A percentile compares a stretch with the other conserved stretches of the same genome.
Conservation (phyloP, 305 asterid genomes). For the Ilex paraguariensis region DNA sequence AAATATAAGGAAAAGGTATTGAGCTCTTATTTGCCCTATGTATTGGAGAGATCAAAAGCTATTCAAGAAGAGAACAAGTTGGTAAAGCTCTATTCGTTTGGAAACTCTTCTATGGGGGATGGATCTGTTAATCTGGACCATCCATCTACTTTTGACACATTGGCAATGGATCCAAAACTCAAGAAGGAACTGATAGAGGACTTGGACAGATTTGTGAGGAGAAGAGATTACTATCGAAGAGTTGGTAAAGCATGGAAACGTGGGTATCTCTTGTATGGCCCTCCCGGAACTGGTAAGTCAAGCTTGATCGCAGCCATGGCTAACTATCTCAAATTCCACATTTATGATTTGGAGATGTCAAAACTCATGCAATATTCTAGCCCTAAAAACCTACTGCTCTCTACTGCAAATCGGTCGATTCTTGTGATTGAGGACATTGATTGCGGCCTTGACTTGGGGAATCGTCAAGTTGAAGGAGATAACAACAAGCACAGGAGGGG, state of each 20-base stretch:
- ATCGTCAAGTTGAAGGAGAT: slow-evolving; percentile 27
- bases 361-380: slow-evolving; percentile 31
- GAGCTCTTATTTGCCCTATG: slow-evolving; percentile 20
- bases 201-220: not conserved
- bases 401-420: slow-evolving; percentile 32
- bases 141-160: slow-evolving; percentile 40
- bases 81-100: slow-evolving; percentile 17
- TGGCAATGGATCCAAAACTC: slow-evolving; percentile 38
- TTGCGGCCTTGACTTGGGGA: slow-evolving; percentile 30
- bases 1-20: slow-evolving; percentile 14
- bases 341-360: slow-evolving; percentile 42
- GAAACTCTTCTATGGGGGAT: not conserved
- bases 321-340: slow-evolving; percentile 42
- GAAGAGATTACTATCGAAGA: not conserved
- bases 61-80: slow-evolving; percentile 22
- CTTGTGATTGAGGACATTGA: slow-evolving; percentile 52
- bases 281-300: slow-evolving; percentile 51
- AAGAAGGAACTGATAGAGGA: not conserved
- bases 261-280: slow-evolving; percentile 45
- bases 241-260: slow-evolving; percentile 14
- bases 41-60: slow-evolving; percentile 18
- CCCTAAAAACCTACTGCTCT: slow-evolving; percentile 29
- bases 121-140: slow-evolving; percentile 33
- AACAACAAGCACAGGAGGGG: slow-evolving; percentile 10
- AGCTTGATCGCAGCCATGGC: slow-evolving; percentile 57